A percentile compares a stretch with the other conserved stretches of the same genome.
These are phyloP conservation scores for Fraxinus anomala DNA, from an alignment of 257 asterid species.

Conservation along the genomic window DNA sequence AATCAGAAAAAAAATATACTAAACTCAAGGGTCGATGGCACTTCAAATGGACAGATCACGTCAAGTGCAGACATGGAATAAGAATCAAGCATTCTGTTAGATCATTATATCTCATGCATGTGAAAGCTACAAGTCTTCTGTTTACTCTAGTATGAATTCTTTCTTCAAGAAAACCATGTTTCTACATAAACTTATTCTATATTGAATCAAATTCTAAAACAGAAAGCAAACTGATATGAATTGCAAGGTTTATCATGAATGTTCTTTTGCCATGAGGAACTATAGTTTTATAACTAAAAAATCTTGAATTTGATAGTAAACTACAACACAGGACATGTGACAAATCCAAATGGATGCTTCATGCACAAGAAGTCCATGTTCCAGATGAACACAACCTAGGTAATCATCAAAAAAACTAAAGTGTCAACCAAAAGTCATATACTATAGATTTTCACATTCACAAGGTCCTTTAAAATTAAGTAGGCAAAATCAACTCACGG, in stretches of 20 bases:
- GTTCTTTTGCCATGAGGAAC: not conserved
- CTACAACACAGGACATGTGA: not conserved
- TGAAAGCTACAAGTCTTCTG: constrained; percentile 9
- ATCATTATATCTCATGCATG: constrained; percentile 6
- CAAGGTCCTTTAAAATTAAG: not conserved
- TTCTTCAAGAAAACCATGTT: constrained; percentile 18
- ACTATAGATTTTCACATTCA: not conserved
- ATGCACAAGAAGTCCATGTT: not conserved
- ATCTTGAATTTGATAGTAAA: not conserved
- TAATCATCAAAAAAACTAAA: no score
- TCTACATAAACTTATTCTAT: constrained; percentile 4
- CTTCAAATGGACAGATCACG: not conserved
- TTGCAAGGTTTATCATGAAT: not conserved
- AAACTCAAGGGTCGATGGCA: not conserved
- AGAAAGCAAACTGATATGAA: not conserved
- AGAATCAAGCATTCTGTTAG: not conserved
- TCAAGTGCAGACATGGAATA: not conserved
- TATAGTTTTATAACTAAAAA: not conserved
- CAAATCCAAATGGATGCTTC: not conserved
- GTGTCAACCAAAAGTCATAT: not conserved
- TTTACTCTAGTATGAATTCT: constrained; percentile 8
- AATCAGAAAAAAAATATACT: not conserved
- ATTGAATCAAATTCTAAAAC: not conserved
- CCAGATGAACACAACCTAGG: not conserved
- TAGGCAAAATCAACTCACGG: constrained; percentile 22